Conservation (phyloP, 805 yeast species). For the Yamadazyma kitorensis region DNA sequence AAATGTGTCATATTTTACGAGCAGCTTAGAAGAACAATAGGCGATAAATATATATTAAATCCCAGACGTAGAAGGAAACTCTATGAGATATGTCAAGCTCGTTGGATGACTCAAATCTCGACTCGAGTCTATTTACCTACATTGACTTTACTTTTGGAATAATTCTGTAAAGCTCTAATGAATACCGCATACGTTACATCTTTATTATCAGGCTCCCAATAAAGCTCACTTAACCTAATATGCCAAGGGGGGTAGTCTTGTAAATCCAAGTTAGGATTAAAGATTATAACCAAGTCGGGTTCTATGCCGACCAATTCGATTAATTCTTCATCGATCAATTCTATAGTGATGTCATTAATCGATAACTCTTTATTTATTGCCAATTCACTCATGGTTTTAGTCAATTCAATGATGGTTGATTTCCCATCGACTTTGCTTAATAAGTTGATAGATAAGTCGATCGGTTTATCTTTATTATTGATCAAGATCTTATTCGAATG, state of each 20-base stretch:
- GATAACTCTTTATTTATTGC: constrained; percentile 59
- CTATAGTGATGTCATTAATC: constrained; percentile 67
- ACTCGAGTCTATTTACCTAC: constrained; percentile 71
- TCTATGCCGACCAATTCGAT: constrained; percentile 80
- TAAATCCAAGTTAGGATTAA: constrained; percentile 82
- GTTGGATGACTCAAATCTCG: too few relatives aligned
- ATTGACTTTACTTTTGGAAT: constrained; percentile 78
- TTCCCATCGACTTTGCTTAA: constrained; percentile 82
- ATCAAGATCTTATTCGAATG: constrained; percentile 54
- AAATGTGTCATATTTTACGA: too few relatives aligned
- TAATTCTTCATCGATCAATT: constrained; percentile 71
- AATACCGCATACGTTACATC: constrained; percentile 81
- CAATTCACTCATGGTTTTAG: constrained; percentile 80
- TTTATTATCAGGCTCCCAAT: constrained; percentile 84
- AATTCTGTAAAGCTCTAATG: constrained; percentile 71
- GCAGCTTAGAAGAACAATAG: too few relatives aligned
- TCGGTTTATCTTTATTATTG: constrained; percentile 23
- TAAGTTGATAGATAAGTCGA: constrained; percentile 62
- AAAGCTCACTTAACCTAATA: constrained; percentile 82
- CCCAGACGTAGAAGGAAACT: too few relatives aligned
- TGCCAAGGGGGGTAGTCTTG: constrained; percentile 99
- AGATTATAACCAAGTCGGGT: constrained; percentile 83
- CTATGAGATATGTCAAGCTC: too few relatives aligned
- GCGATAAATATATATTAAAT: too few relatives aligned
- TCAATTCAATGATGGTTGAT: constrained; percentile 82